phyloP scores from a whole-genome alignment of 2,329 filamentous ascomycete species.

The Intubia oerlemansii region DNA sequence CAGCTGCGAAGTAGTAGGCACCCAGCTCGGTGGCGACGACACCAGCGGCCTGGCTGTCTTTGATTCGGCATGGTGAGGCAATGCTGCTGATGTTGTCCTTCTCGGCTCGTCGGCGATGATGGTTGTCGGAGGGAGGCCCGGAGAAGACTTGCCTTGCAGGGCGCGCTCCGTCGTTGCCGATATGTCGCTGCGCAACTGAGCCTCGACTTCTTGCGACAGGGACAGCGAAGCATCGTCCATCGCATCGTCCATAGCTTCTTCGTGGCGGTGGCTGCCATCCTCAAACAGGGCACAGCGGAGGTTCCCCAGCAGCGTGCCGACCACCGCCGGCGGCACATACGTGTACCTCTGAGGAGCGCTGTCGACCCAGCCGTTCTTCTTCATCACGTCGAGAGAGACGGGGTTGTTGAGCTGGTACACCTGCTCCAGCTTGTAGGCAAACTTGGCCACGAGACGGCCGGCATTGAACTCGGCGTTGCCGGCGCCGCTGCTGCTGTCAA shows the following conservation, averaged over 20 bases:
- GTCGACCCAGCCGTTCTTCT: constrained; percentile 30
- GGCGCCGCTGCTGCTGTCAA: constrained; percentile 20
- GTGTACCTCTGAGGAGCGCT: constrained; percentile 25
- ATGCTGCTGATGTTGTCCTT: too few relatives aligned
- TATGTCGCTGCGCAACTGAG: constrained; percentile 26
- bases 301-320: constrained; percentile 36
- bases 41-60: too few relatives aligned
- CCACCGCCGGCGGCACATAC: constrained; percentile 33
- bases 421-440: constrained; percentile 30
- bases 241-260: too few relatives aligned
- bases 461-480: constrained; percentile 31
- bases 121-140: too few relatives aligned
- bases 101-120: too few relatives aligned
- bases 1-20: too few relatives aligned
- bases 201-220: constrained; percentile 28
- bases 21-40: too few relatives aligned
- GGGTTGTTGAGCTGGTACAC: constrained; percentile 43
- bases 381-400: constrained; percentile 27
- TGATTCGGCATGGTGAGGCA: too few relatives aligned
- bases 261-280: too few relatives aligned
- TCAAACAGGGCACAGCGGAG: constrained; percentile 31
- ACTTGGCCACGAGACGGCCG: constrained; percentile 15
- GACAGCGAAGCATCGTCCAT: too few relatives aligned
- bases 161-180: too few relatives aligned
- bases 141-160: too few relatives aligned